Base-by-base conservation (phyloP, 768 basidiomycete species). In the Lactarius vividus region DNA sequence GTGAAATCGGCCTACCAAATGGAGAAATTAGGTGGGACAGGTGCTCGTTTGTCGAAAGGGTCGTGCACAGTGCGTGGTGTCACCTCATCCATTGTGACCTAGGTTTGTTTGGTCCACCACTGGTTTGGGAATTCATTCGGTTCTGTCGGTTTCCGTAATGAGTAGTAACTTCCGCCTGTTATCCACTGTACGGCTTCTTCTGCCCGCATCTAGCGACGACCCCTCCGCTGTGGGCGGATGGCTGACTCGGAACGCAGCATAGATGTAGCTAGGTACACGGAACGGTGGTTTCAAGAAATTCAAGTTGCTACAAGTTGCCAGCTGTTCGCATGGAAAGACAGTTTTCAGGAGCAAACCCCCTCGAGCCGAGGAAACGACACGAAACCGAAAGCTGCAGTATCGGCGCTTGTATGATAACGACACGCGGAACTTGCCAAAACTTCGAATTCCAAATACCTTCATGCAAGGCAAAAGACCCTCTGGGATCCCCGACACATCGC, bases 281-380 rank as follows among this genome's bases (percentile, higher is more conserved):
- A 31, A 6, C 18, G 39, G 57, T 16, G 9, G 16, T 57, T 39
- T 13, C 37, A 33, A 33, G 33, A 33, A 33, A 33, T 33, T 33
- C 33, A 39, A 23, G 7, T 46, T n/a, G n/a, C 18, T 39, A 37
- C 16, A 35, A 10, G 35, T 37, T 33, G 9, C 33, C 35, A n/a
- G 37, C 18, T 31, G 13, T 60, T 63, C 62, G 49, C 62, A 39
- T 26, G 55, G 55, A 31, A 52, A n/a, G n/a, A 63, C 18, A 35
- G 44, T 23, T 18, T 35, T 37, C 26, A n/a, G 20, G 2, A 11
- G 39, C 26, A 15, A 9, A 42, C 26, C 29, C 4, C 44, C 26
- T n/a, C 54, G 35, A 20, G 26, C 33, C n/a, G 8, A 37, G 29
- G 28, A 29, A 29, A 52, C 26, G 20, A 11, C 23, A 26, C 49